These are phyloP conservation scores for Diaporthe eres DNA, from an alignment of 2,329 filamentous ascomycete genomes.

Conservation along the genomic window DNA sequence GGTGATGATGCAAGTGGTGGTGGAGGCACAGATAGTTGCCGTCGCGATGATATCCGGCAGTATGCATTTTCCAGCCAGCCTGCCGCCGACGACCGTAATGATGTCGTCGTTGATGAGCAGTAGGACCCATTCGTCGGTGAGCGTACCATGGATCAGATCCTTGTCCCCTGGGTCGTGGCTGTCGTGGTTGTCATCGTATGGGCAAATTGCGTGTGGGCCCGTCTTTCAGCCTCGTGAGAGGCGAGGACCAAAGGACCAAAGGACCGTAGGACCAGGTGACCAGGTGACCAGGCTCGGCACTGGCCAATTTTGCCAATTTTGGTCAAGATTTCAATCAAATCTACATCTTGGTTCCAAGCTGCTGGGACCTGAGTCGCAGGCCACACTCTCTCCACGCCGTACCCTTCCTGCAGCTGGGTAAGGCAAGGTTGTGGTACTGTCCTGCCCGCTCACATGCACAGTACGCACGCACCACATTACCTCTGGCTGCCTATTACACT, in stretches of 20 bases:
- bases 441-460: conserved; percentile 6
- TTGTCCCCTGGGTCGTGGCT: conserved; percentile 14
- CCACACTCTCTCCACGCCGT: background rate
- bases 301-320: conserved; percentile 11
- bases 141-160: conserved; percentile 30
- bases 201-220: conserved; percentile 34
- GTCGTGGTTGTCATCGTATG: conserved; percentile 24
- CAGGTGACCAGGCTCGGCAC: conserved; percentile 15
- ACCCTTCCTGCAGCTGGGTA: conserved; percentile 30
- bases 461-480: conserved; percentile 6
- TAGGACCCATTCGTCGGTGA: conserved; percentile 13
- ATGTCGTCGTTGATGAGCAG: background rate
- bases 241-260: background rate
- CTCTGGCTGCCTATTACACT: background rate
- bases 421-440: conserved; percentile 3
- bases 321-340: conserved; percentile 18
- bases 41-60: conserved; percentile 9
- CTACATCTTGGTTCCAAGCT: conserved; percentile 35
- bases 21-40: background rate
- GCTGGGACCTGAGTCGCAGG: conserved; percentile 34
- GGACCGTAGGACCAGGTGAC: background rate
- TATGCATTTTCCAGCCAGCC: background rate
- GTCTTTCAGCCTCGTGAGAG: conserved; percentile 33
- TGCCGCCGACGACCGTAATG: background rate
- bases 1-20: background rate